Conservation (phyloP, 495 filamentous ascomycete species). For the Penicillium bialowiezense region DNA sequence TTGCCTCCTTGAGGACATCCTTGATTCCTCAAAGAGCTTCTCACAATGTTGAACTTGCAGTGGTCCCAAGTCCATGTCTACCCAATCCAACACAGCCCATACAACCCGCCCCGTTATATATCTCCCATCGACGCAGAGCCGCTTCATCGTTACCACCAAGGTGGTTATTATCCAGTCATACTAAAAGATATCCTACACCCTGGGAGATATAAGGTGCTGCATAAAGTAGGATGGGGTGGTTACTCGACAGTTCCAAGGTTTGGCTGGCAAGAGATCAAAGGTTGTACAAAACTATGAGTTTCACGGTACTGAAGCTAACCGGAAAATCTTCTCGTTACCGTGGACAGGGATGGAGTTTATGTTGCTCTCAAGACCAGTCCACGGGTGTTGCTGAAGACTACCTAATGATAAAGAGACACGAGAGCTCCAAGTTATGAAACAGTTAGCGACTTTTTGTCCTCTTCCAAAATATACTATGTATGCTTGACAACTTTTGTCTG, state of each 20-base stretch:
- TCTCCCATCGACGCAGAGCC: conserved; percentile 21
- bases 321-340: background rate
- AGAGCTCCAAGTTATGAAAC: conserved; percentile 25
- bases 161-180: conserved; percentile 44
- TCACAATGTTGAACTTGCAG: no score
- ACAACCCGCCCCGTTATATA: conserved; percentile 16
- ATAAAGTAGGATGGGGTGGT: conserved; percentile 48
- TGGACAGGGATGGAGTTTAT: conserved; percentile 19
- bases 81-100: conserved; percentile 13
- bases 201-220: conserved; percentile 42
- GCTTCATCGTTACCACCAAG: conserved; percentile 31
- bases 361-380: conserved; percentile 35
- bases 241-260: conserved; percentile 51
- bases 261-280: conserved; percentile 45
- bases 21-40: no score
- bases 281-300: conserved; percentile 18
- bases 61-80: conserved; percentile 12
- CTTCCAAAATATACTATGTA: conserved; percentile 23
- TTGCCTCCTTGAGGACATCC: no score
- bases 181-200: conserved; percentile 36
- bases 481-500: conserved; percentile 40
- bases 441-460: conserved; percentile 18
- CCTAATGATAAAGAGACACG: conserved; percentile 14
- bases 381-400: conserved; percentile 19
- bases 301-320: conserved; percentile 4